Evolutionary conservation across 192 early-diverging fungal species (phyloP).

Genomic region (Pilaira anomala): DNA sequence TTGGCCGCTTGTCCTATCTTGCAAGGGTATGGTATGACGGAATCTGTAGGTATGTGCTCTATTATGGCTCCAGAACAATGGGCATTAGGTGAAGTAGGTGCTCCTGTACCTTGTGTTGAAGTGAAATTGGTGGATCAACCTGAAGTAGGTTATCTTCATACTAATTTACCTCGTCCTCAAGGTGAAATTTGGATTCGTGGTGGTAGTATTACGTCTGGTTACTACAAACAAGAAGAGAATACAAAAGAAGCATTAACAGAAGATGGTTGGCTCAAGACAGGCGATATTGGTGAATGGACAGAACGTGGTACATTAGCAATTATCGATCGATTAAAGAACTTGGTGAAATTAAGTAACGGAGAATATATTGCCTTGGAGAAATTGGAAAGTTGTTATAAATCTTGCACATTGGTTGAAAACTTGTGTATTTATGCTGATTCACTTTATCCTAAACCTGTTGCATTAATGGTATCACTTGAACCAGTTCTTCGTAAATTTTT

Average conservation of each 20-base stretch:
- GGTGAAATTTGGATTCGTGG: constrained; percentile 72
- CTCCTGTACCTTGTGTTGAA: constrained; percentile 62
- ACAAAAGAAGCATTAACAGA: constrained; percentile 58
- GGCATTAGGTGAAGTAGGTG: constrained; percentile 66
- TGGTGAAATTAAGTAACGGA: constrained; percentile 73
- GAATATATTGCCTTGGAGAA: constrained; percentile 67
- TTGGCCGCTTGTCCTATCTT: constrained; percentile 59
- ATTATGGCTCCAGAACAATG: constrained; percentile 63
- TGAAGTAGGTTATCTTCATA: constrained; percentile 47
- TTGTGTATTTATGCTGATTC: constrained; percentile 77
- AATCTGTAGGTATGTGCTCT: constrained; percentile 53
- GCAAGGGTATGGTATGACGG: constrained; percentile 74
- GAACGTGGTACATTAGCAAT: constrained; percentile 68
- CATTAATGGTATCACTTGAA: constrained; percentile 69
- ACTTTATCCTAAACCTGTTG: constrained; percentile 66
- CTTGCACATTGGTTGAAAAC: constrained; percentile 68
- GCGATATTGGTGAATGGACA: constrained; percentile 72
- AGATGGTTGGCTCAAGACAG: constrained; percentile 73
- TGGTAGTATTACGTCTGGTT: constrained; percentile 57
- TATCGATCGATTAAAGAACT: constrained; percentile 80
- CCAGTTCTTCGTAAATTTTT: constrained; percentile 45
- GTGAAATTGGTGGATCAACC: constrained; percentile 59
- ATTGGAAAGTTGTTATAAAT: constrained; percentile 73
- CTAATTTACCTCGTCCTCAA: constrained; percentile 51
- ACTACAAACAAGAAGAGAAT: constrained; percentile 58